Conservation (phyloP, 2,329 filamentous ascomycete genomes). For the Scopulariopsis brevicaulis region DNA sequence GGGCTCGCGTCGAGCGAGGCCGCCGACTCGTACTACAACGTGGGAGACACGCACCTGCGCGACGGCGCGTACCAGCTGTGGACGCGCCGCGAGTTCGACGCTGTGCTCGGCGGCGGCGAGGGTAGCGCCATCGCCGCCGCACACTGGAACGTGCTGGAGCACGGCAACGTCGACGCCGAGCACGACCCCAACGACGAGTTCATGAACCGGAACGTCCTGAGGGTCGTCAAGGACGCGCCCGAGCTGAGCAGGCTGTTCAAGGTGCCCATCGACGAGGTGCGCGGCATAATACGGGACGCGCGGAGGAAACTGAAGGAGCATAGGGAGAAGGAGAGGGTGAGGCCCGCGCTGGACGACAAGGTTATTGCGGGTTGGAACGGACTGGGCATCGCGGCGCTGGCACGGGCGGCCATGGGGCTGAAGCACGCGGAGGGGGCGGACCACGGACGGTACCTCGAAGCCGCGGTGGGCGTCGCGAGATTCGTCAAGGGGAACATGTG, state of each 20-base stretch:
- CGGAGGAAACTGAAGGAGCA: slow-evolving; percentile 58
- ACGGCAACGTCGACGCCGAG: slow-evolving; percentile 75
- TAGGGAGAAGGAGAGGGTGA: slow-evolving; percentile 61
- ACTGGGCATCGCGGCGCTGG: slow-evolving; percentile 73
- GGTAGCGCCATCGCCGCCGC: slow-evolving; percentile 63
- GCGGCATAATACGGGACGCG: slow-evolving; percentile 54
- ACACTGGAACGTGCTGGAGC: slow-evolving; percentile 73
- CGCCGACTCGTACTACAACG: slow-evolving; percentile 68
- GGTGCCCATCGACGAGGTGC: slow-evolving; percentile 57
- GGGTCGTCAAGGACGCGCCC: slow-evolving; percentile 53
- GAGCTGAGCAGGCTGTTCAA: slow-evolving; percentile 67
- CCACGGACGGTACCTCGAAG: slow-evolving; percentile 48
- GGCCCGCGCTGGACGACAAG: slow-evolving; percentile 78
- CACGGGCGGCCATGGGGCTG: slow-evolving; percentile 62
- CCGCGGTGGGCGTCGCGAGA: slow-evolving; percentile 54
- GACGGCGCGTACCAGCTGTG: slow-evolving; percentile 94
- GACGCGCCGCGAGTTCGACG: slow-evolving; percentile 78
- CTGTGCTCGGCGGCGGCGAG: slow-evolving; percentile 43
- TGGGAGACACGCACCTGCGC: slow-evolving; percentile 68
- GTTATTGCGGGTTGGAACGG: slow-evolving; percentile 83
- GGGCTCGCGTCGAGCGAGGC: slow-evolving; percentile 85
- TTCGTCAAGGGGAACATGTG: slow-evolving; percentile 71
- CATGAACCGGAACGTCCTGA: slow-evolving; percentile 82
- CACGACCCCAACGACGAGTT: slow-evolving; percentile 91
- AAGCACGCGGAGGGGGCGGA: slow-evolving; percentile 43